Percentiles rank a stretch among this genome's conserved stretches.
phyloP scores from a whole-genome alignment of 805 yeast species.

The Spathaspora sp. region DNA sequence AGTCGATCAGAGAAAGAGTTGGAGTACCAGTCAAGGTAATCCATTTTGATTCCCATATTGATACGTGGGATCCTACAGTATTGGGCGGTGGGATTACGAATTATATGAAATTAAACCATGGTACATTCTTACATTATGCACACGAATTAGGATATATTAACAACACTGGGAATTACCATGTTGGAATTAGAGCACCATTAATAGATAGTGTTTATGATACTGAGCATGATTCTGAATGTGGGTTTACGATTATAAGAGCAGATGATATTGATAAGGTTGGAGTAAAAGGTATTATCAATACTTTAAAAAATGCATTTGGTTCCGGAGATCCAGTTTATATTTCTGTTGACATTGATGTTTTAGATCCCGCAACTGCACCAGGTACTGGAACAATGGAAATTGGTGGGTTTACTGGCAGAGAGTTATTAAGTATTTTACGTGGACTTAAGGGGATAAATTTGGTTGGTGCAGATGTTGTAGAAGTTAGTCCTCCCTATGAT shows the following conservation, averaged over 20 bases:
- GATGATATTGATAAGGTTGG: conserved; percentile 45
- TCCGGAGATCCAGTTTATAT: conserved; percentile 26
- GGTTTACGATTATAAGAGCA: conserved; percentile 44
- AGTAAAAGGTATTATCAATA: conserved; percentile 29
- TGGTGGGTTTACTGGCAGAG: conserved; percentile 25
- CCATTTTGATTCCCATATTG: conserved; percentile 67
- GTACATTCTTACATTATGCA: conserved; percentile 69
- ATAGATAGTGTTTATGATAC: conserved; percentile 35
- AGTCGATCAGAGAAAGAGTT: conserved; percentile 46
- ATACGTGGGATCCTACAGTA: conserved; percentile 64
- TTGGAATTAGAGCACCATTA: conserved; percentile 65
- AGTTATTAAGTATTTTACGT: conserved; percentile 20
- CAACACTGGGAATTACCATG: conserved; percentile 49
- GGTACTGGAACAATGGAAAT: conserved; percentile 27
- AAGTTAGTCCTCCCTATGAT: conserved; percentile 27
- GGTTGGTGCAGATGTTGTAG: conserved; percentile 27
- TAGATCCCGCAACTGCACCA: conserved; percentile 26
- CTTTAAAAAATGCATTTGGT: conserved; percentile 33
- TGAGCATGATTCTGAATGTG: conserved; percentile 48
- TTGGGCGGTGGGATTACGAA: conserved; percentile 61
- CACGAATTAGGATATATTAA: conserved; percentile 60
- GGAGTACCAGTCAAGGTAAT: conserved; percentile 46
- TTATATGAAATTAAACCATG: conserved; percentile 61
- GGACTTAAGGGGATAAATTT: conserved; percentile 25
- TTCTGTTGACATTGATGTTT: conserved; percentile 23